These are phyloP conservation scores for Lolium rigidum DNA, from an alignment of 176 grass and related monocot genomes.

Conservation along the genomic window DNA sequence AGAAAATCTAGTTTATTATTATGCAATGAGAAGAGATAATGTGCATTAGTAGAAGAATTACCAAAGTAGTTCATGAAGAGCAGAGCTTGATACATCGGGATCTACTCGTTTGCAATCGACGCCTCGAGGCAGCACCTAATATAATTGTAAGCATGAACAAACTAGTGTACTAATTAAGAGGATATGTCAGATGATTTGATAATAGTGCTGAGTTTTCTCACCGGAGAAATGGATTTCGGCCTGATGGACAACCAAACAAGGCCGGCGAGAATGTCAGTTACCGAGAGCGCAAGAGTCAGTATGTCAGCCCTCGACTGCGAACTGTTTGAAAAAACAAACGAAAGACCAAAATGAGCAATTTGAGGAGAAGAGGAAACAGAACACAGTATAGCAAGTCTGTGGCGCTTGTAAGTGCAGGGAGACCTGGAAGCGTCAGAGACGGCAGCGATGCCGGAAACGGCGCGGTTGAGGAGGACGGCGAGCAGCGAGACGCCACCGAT, in stretches of 20 bases:
- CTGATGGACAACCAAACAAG: slow-evolving; percentile 95
- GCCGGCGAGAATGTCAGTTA: slow-evolving; percentile 85
- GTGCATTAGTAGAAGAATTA: slow-evolving; percentile 33
- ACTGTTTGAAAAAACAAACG: slow-evolving; percentile 45
- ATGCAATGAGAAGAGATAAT: neutral
- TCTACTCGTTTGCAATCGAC: slow-evolving; percentile 62
- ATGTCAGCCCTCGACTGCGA: slow-evolving; percentile 95
- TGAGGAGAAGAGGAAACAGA: neutral
- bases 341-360: neutral
- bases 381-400: neutral
- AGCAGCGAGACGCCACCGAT: slow-evolving; percentile 73
- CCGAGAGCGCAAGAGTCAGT: slow-evolving; percentile 77
- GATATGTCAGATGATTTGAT: neutral
- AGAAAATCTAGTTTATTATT: too few species aligned
- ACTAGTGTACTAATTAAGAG: neutral
- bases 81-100: slow-evolving; percentile 43
- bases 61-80: slow-evolving; percentile 77
- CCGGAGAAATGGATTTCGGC: slow-evolving; percentile 77
- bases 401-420: neutral
- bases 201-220: slow-evolving; percentile 34
- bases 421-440: slow-evolving; percentile 91
- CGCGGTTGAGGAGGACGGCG: slow-evolving; percentile 78
- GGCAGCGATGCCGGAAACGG: slow-evolving; percentile 77
- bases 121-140: slow-evolving; percentile 70
- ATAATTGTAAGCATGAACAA: slow-evolving; percentile 21